phyloP scores from a whole-genome alignment of 2,329 filamentous ascomycete genomes.

The Berkeleyomyces basicola region DNA sequence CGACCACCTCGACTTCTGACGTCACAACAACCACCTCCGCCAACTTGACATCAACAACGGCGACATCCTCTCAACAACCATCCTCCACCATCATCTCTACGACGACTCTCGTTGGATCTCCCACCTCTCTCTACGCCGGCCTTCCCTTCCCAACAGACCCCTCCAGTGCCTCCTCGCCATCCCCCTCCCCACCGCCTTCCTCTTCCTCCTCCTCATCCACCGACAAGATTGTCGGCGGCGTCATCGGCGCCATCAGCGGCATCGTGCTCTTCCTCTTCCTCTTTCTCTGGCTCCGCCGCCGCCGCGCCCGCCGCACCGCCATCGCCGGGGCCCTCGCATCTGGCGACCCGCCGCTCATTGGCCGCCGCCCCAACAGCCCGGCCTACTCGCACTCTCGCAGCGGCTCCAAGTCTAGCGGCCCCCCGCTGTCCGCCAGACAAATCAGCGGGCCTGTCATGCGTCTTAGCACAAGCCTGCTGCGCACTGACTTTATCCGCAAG shows the following conservation, averaged over 20 bases:
- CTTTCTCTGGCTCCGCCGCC: conserved; percentile 25
- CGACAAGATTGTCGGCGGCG: conserved; percentile 30
- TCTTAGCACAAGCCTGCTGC: conserved; percentile 23
- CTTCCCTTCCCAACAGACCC: not conserved
- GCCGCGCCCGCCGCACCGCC: conserved; percentile 15
- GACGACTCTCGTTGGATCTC: not conserved
- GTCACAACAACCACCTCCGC: conserved; percentile 14
- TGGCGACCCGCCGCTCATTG: conserved; percentile 4
- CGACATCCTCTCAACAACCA: conserved; percentile 4
- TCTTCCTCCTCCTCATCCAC: conserved; percentile 20
- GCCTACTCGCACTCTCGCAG: conserved; percentile 1
- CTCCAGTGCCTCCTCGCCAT: not conserved
- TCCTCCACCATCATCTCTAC: conserved; percentile 13
- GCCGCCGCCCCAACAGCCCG: conserved; percentile 1
- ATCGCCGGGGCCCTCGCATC: conserved; percentile 8
- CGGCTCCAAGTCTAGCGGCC: conserved; percentile 19
- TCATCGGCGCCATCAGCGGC: conserved; percentile 29
- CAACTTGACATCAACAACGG: conserved; percentile 17
- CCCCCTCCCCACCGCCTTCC: not conserved
- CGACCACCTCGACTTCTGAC: conserved; percentile 15
- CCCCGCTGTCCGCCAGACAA: conserved; percentile 27
- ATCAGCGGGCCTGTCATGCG: conserved; percentile 39
- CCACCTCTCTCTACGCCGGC: not conserved
- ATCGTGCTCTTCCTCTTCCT: conserved; percentile 25
- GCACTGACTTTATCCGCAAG: conserved; percentile 38